Evolutionary conservation across 108 stramenopile species (phyloP).

Genomic region (Stephanodiscus minutulus): DNA sequence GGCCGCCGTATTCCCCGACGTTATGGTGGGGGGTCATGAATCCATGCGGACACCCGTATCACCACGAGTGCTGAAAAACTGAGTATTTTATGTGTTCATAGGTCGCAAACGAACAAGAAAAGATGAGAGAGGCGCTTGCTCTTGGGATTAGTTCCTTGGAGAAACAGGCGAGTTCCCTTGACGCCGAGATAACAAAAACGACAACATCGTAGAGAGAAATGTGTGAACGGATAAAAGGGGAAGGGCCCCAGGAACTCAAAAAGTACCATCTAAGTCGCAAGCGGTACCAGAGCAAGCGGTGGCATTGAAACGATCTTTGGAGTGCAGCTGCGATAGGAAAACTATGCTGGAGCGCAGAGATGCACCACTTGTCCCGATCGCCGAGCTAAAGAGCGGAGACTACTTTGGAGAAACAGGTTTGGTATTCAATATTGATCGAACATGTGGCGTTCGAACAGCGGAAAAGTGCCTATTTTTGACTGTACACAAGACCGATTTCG

Average conservation of each 20-base stretch:
- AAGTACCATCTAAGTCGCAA: too few relatives aligned
- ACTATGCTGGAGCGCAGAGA: slow-evolving; percentile 6
- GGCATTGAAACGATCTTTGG: slow-evolving; percentile 43
- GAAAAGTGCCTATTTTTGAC: slow-evolving; percentile 55
- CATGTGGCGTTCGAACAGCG: slow-evolving; percentile 49
- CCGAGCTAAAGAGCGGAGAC: slow-evolving; percentile 52
- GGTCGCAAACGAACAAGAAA: slow-evolving; percentile 11
- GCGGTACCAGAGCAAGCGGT: too few relatives aligned
- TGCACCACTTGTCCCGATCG: slow-evolving; percentile 31
- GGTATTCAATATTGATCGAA: slow-evolving; percentile 59
- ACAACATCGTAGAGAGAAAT: slow-evolving; percentile 15
- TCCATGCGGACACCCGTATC: too few relatives aligned
- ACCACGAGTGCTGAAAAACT: too few relatives aligned
- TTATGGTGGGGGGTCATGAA: too few relatives aligned
- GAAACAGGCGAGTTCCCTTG: slow-evolving; percentile 19
- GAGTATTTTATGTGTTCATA: not conserved
- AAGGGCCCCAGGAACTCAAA: slow-evolving; percentile 28
- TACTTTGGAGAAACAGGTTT: slow-evolving; percentile 71
- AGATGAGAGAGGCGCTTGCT: slow-evolving; percentile 5
- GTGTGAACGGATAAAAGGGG: slow-evolving; percentile 20
- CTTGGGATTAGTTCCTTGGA: slow-evolving; percentile 10
- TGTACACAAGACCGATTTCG: slow-evolving; percentile 48
- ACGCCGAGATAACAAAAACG: slow-evolving; percentile 8
- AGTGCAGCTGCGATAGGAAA: slow-evolving; percentile 34
- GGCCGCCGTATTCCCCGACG: too few relatives aligned